Conservation (phyloP, 1,284 basidiomycete genomes). For the Ustilago esculenta region DNA sequence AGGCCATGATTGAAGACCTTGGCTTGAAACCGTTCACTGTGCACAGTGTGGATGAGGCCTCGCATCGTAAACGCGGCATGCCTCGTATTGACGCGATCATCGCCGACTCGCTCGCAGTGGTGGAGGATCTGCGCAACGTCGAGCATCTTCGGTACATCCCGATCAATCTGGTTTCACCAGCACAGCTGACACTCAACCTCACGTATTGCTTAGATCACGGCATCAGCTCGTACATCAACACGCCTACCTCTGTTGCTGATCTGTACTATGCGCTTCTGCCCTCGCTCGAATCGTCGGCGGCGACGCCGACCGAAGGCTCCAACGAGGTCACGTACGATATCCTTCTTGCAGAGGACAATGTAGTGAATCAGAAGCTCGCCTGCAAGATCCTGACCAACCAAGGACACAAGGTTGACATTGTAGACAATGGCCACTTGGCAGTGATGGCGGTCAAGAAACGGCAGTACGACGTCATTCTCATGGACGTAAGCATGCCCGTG, state of each 20-base stretch:
- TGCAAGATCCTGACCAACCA: constrained; percentile 97
- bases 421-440: constrained; percentile 93
- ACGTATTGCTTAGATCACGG: constrained; percentile 83
- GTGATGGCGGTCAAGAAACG: constrained; percentile 86
- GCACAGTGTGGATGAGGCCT: constrained; percentile 79
- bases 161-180: constrained; percentile 83
- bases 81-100: constrained; percentile 95
- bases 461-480: constrained; percentile 76
- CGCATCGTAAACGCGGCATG: constrained; percentile 77
- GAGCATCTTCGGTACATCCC: constrained; percentile 97
- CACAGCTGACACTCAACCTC: constrained; percentile 65
- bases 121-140: constrained; percentile 87
- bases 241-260: constrained; percentile 87
- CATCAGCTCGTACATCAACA: constrained; percentile 88
- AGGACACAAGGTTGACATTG: constrained; percentile 94
- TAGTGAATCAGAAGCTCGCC: constrained; percentile 96
- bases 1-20: constrained; percentile 80
- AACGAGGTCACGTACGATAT: constrained; percentile 88
- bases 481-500: constrained; percentile 83
- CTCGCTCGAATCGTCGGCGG: constrained; percentile 90
- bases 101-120: constrained; percentile 84
- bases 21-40: constrained; percentile 83
- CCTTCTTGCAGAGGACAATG: constrained; percentile 95
- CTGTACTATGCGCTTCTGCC: constrained; percentile 90
- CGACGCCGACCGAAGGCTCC: constrained; percentile 79